A percentile compares a stretch with the other conserved stretches of the same genome.
phyloP scores from a whole-genome alignment of 805 yeast species.

The Komagataella ulmi region DNA sequence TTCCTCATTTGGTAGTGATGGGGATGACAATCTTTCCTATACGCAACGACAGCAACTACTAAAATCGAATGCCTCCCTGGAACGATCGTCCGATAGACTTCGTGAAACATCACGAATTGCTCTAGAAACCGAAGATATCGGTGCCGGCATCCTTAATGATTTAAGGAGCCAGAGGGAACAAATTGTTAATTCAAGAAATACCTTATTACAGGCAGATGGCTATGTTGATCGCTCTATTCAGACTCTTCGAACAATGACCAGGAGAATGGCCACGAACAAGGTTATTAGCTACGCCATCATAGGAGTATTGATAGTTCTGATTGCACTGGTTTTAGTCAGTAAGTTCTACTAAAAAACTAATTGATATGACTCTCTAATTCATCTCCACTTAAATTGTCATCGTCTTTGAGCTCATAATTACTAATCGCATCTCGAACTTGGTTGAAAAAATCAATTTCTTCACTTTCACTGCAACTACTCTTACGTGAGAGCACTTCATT shows the following conservation, averaged over 20 bases:
- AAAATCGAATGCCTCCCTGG: constrained; percentile 66
- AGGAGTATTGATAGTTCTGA: constrained; percentile 70
- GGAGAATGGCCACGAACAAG: constrained; percentile 85
- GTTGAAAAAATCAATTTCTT: constrained; percentile 19
- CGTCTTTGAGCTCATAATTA: constrained; percentile 19
- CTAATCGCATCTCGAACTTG: constrained; percentile 30
- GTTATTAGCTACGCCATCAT: constrained; percentile 85
- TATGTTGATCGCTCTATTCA: constrained; percentile 83
- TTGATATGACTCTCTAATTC: constrained; percentile 38
- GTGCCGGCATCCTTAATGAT: constrained; percentile 81
- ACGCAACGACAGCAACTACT: constrained; percentile 73
- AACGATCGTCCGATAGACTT: constrained; percentile 70
- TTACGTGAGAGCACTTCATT: constrained; percentile 9
- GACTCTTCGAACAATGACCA: constrained; percentile 82
- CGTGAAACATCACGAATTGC: constrained; percentile 86
- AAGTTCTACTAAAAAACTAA: constrained; percentile 43
- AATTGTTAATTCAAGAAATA: constrained; percentile 71
- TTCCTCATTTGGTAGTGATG: constrained; percentile 21
- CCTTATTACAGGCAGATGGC: constrained; percentile 79
- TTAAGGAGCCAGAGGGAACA: constrained; percentile 91
- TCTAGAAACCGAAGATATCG: constrained; percentile 81
- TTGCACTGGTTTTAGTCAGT: constrained; percentile 70
- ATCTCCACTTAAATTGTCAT: constrained; percentile 33
- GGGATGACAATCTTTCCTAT: constrained; percentile 20
- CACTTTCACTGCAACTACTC: constrained; percentile 6